phyloP scores from a whole-genome alignment of 2,329 filamentous ascomycete genomes.

The Chaetomiaceae sp. region DNA sequence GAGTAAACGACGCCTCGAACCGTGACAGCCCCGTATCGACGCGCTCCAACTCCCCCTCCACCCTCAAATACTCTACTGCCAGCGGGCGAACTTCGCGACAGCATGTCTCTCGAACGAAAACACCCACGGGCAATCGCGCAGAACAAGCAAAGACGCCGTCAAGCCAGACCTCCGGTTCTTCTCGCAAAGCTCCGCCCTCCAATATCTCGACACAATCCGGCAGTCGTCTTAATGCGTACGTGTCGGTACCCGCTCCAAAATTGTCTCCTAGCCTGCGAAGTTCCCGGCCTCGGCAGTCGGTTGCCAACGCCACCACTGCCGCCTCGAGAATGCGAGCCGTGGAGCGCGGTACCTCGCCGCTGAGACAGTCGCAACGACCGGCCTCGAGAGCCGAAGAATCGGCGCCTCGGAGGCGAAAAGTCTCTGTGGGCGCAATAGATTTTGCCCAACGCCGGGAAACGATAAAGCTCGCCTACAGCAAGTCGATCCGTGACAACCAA shows the following conservation, averaged over 20 bases:
- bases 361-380: slow-evolving; percentile 31
- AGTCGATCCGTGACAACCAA: slow-evolving; percentile 71
- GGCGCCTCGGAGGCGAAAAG: slow-evolving; percentile 44
- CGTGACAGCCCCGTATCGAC: slow-evolving; percentile 48
- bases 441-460: slow-evolving; percentile 77
- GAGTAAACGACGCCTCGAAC: slow-evolving; percentile 39
- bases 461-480: slow-evolving; percentile 80
- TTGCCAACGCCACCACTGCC: slow-evolving; percentile 69
- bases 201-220: slow-evolving; percentile 44
- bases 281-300: slow-evolving; percentile 73
- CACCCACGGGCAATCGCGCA: slow-evolving; percentile 33
- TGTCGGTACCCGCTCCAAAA: slow-evolving; percentile 64
- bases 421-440: slow-evolving; percentile 70
- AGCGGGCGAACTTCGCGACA: slow-evolving; percentile 38
- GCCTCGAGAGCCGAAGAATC: slow-evolving; percentile 35
- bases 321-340: slow-evolving; percentile 62
- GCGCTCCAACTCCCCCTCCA: slow-evolving; percentile 52
- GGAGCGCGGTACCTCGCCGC: slow-evolving; percentile 50
- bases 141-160: slow-evolving; percentile 42
- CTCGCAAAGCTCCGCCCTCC: slow-evolving; percentile 38
- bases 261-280: slow-evolving; percentile 75
- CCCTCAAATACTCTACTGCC: slow-evolving; percentile 38
- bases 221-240: slow-evolving; percentile 66
- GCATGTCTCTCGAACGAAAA: slow-evolving; percentile 34
- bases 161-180: slow-evolving; percentile 29